phyloP scores from a whole-genome alignment of 176 grass and related monocot genomes.

The Typha latifolia region DNA sequence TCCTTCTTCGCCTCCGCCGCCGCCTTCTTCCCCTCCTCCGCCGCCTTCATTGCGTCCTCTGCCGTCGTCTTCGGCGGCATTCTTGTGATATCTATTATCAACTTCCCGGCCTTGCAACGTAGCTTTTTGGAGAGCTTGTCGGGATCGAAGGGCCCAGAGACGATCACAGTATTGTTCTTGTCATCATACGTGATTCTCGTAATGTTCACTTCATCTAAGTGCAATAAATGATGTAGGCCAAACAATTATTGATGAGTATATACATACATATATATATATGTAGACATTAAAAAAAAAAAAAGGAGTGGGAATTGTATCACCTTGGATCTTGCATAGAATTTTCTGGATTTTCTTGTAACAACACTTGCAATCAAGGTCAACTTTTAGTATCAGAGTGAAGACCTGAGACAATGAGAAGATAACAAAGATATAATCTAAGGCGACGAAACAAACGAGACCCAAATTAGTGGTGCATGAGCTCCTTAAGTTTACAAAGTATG shows the following conservation, averaged over 20 bases:
- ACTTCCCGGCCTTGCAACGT: constrained; percentile 31
- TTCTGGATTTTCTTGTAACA: constrained; percentile 47
- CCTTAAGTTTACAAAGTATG: too few species aligned
- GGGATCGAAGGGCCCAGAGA: constrained; percentile 27
- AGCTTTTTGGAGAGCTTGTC: constrained; percentile 24
- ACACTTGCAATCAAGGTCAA: constrained; percentile 31
- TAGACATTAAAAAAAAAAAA: too few species aligned
- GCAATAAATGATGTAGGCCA: too few species aligned
- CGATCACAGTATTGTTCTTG: constrained; percentile 16
- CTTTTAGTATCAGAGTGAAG: constrained; percentile 20
- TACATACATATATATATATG: too few species aligned
- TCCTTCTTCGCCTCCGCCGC: too few species aligned
- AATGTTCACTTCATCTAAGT: constrained; percentile 34
- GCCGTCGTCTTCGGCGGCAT: too few species aligned
- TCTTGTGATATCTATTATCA: constrained; percentile 29
- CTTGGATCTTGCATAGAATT: constrained; percentile 26
- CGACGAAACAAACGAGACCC: too few species aligned
- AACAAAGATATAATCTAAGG: too few species aligned
- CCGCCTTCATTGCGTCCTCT: too few species aligned
- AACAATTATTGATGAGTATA: too few species aligned
- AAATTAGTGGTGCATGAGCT: too few species aligned
- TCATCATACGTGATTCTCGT: constrained; percentile 14
- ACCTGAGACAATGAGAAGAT: constrained; percentile 3
- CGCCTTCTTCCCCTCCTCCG: too few species aligned
- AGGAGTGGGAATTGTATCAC: constrained; percentile 5